Percentiles rank a stretch among this genome's conserved stretches.
These are phyloP conservation scores for Boletus subcaerulescens DNA, from an alignment of 768 basidiomycete species.

Conservation along the genomic window DNA sequence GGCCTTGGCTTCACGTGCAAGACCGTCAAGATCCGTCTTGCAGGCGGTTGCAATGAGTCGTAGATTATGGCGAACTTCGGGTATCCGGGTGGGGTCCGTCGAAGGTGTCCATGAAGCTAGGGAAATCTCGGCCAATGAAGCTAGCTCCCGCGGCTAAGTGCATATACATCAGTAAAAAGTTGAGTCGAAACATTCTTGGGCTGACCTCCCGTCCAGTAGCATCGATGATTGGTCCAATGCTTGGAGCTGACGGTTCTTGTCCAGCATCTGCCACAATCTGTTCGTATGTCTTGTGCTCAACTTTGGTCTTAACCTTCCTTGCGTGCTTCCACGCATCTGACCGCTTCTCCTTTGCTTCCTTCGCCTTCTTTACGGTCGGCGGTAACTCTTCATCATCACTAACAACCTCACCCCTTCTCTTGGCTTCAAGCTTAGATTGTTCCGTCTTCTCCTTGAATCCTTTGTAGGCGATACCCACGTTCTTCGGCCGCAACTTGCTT, in stretches of 20 bases:
- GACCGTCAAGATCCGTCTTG: constrained; percentile 80
- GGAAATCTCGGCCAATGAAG: constrained; percentile 77
- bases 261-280: constrained; percentile 90
- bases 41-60: constrained; percentile 81
- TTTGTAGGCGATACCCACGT: constrained; percentile 82
- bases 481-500: constrained; percentile 77
- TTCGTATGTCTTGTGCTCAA: constrained; percentile 97
- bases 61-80: constrained; percentile 96
- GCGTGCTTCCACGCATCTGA: constrained; percentile 85
- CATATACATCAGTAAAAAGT: constrained; percentile 6
- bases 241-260: constrained; percentile 47
- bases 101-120: constrained; percentile 82
- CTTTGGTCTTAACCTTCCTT: constrained; percentile 78
- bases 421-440: constrained; percentile 79
- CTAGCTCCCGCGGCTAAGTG: constrained; percentile 76
- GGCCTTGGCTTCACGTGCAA: constrained; percentile 86
- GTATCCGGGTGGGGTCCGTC: constrained; percentile 82
- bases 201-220: constrained; percentile 89
- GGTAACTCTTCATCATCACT: constrained; percentile 64
- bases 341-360: constrained; percentile 57
- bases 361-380: constrained; percentile 34
- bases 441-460: constrained; percentile 89
- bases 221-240: constrained; percentile 89
- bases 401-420: constrained; percentile 65
- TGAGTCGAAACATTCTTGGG: constrained; percentile 11